phyloP scores from a whole-genome alignment of 2,329 filamentous ascomycete genomes.

The Ceratocystis colombiana region DNA sequence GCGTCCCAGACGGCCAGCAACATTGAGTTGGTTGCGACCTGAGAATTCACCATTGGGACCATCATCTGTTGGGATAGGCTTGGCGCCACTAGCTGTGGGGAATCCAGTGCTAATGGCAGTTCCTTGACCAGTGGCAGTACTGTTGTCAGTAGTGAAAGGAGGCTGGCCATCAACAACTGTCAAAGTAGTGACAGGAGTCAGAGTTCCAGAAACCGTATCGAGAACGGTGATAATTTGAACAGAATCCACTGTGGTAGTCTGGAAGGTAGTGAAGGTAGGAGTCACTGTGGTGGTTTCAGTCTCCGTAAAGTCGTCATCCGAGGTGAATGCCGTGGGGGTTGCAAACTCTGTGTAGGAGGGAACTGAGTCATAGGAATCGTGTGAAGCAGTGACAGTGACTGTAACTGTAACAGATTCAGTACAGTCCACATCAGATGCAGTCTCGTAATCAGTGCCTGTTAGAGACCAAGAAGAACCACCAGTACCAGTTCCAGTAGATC shows the following conservation, averaged over 20 bases:
- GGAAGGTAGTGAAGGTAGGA: constrained; percentile 17
- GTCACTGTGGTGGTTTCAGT: constrained; percentile 22
- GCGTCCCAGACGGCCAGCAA: not conserved
- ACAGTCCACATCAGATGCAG: not conserved
- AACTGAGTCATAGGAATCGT: not conserved
- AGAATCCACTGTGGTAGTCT: constrained; percentile 19
- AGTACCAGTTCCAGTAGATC: constrained; percentile 4
- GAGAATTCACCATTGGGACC: constrained; percentile 5
- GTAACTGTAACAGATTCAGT: constrained; percentile 19
- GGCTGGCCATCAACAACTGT: constrained; percentile 22
- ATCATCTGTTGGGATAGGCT: not conserved
- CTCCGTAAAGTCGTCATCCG: not conserved
- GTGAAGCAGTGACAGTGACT: constrained; percentile 22
- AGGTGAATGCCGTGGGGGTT: not conserved
- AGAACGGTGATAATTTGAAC: constrained; percentile 21
- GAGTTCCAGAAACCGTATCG: constrained; percentile 18
- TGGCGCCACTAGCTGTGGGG: not conserved
- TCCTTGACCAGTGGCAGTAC: constrained; percentile 11
- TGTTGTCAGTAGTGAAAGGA: constrained; percentile 21
- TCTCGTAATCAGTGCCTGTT: constrained; percentile 16
- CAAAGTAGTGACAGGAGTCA: constrained; percentile 21
- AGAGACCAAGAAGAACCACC: not conserved
- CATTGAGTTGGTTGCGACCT: constrained; percentile 14
- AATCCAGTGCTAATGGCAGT: constrained; percentile 13
- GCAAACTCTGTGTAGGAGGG: constrained; percentile 1